phyloP scores from a whole-genome alignment of 192 early-diverging fungal species.

The Paraglomus brasilianum region DNA sequence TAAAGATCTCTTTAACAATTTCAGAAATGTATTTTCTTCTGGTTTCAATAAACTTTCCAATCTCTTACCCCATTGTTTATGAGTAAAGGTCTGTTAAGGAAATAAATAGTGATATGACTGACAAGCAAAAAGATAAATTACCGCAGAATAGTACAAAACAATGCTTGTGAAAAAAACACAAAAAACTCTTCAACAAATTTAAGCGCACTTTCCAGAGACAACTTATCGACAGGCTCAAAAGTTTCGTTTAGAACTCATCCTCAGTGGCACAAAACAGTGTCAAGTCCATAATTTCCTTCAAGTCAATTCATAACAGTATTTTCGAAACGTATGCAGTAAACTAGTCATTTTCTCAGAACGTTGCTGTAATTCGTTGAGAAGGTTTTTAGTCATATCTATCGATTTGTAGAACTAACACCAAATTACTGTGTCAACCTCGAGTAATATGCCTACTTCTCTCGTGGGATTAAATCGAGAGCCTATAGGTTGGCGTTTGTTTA shows the following conservation, averaged over 20 bases:
- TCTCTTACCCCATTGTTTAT: too few species aligned
- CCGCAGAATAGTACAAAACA: conserved; percentile 14
- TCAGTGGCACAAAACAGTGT: conserved; percentile 8
- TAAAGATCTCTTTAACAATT: too few species aligned
- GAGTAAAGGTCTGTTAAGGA: too few species aligned
- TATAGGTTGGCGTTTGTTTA: too few species aligned
- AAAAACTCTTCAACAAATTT: conserved; percentile 19
- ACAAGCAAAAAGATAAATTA: conserved; percentile 16
- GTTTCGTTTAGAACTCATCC: conserved; percentile 29
- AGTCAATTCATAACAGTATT: conserved; percentile 6
- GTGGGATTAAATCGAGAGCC: too few species aligned
- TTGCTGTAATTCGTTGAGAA: conserved; percentile 5
- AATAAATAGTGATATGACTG: conserved; percentile 1
- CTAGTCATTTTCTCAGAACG: not conserved
- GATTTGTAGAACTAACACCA: too few species aligned
- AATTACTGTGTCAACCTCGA: too few species aligned
- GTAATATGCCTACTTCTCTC: too few species aligned
- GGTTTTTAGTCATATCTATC: too few species aligned
- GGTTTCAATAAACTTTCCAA: too few species aligned
- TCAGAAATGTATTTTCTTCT: too few species aligned
- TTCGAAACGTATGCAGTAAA: conserved; percentile 14
- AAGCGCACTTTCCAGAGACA: conserved; percentile 13
- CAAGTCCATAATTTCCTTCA: conserved; percentile 27
- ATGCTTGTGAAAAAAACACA: conserved; percentile 30
- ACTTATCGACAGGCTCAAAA: conserved; percentile 22